Conservation (phyloP, 352 stramenopile genomes). For the Globisporangium emineosum region DNA sequence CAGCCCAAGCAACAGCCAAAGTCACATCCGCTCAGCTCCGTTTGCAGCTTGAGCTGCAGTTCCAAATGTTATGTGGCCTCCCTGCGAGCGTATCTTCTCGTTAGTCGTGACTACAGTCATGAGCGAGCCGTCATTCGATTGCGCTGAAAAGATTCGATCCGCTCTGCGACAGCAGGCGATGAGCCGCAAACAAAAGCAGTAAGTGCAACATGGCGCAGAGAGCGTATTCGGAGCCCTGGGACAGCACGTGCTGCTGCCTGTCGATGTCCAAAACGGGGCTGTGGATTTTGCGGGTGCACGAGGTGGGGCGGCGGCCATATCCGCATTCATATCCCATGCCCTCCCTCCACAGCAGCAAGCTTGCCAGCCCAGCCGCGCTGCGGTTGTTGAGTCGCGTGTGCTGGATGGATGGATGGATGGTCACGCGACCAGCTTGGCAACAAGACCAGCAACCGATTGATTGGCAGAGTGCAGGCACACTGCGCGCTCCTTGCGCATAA, state of each 20-base stretch:
- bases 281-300: not conserved
- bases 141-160: not conserved
- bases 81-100: not conserved
- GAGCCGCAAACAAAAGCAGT: not conserved
- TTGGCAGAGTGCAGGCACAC: not conserved
- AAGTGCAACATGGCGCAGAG: not conserved
- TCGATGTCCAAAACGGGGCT: not conserved
- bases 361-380: not conserved
- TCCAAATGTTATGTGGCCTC: not conserved
- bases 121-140: not conserved
- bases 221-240: not conserved
- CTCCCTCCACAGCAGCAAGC: not conserved
- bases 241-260: not conserved
- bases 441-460: not conserved
- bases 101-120: not conserved
- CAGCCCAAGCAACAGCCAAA: not conserved
- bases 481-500: not conserved
- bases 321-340: not conserved
- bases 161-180: not conserved
- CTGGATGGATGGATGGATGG: not conserved
- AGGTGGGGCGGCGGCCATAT: not conserved
- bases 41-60: constrained; percentile 1
- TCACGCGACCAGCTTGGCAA: not conserved
- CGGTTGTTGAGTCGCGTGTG: not conserved
- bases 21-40: not conserved